phyloP scores from a whole-genome alignment of 768 basidiomycete genomes.

The Trametopsis cervina region DNA sequence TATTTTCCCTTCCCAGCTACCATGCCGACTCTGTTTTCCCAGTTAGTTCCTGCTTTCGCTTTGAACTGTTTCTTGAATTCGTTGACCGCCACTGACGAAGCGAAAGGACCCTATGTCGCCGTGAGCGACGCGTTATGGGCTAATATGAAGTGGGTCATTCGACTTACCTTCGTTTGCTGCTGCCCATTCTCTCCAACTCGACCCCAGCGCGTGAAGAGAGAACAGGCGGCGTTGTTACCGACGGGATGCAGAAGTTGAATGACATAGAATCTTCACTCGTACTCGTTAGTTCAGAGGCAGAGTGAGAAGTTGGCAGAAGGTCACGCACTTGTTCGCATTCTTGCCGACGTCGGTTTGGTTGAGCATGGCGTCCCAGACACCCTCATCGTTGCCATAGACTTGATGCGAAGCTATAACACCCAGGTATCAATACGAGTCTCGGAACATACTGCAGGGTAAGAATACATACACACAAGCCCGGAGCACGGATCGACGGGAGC shows the following conservation, averaged over 20 bases:
- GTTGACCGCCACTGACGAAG: conserved; percentile 29
- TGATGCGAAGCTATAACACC: conserved; percentile 44
- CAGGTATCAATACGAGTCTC: too few species aligned
- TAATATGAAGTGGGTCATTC: background rate
- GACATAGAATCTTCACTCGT: conserved; percentile 44
- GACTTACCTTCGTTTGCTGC: conserved; percentile 38
- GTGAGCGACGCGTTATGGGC: background rate
- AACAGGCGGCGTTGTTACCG: conserved; percentile 28
- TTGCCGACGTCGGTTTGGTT: conserved; percentile 51
- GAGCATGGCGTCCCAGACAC: conserved; percentile 54
- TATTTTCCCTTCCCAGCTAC: conserved; percentile 48
- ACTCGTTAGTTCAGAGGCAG: background rate
- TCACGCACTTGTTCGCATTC: conserved; percentile 43
- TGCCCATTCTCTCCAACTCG: conserved; percentile 53
- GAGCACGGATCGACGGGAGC: conserved; percentile 49
- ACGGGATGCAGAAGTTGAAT: conserved; percentile 49
- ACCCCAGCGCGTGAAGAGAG: conserved; percentile 53
- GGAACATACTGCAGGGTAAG: background rate
- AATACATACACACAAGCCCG: conserved; percentile 32
- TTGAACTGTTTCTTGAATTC: conserved; percentile 60
- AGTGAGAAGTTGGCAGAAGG: background rate
- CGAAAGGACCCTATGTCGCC: conserved; percentile 39
- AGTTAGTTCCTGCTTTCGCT: conserved; percentile 40
- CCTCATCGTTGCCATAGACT: conserved; percentile 36
- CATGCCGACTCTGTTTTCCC: conserved; percentile 48